Evolutionary conservation across 1,284 basidiomycete genomes (phyloP), one percentile per base, ranked within the genome.

Genomic region (Microbotryum scabiosae): DNA sequence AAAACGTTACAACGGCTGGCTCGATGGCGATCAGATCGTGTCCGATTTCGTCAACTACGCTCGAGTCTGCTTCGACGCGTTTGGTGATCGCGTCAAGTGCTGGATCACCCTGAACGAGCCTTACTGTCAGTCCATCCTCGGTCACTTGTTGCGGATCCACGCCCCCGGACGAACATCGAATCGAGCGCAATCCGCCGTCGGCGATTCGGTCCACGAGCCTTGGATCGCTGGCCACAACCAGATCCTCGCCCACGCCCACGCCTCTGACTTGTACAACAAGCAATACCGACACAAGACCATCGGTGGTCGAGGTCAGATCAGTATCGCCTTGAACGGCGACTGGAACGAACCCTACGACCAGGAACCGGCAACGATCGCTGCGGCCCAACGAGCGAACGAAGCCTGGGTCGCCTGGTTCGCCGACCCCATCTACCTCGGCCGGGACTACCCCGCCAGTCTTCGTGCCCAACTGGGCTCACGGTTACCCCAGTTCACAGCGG

Each of bases 21-120:
- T 87, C 26, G 81, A 83, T 75, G 82, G 81, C 68, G 80, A 80
- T 46, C 79, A 83, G 64, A 80, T 85, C 60, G 77, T 84, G 10
- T 74, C 79, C 44, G 86, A 88, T 72, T 88, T 79, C 65, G 79
- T 78, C 28, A 77, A 80, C 69, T 88, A 85, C 70, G 82, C 86
- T 12, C 77, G 83, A 79, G 74, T 84, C 30, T 85, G 85, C 74
- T 89, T 87, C 71, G 78, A 84, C 56, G 78, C 81, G 18, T 87
- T 84, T 67, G 87, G 87, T 9, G 85, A 86, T 73, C 78, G 85
- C 41, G 86, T 88, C 61, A 85, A 86, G 73, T 78, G 85, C 73
- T 88, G 86, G 86, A 72, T 72, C 61, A 75, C 74, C 6, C 67
- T 73, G 66, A 75, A 75, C 64, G 74, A 75, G 70, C 60, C 62